Percentiles rank a stretch among this genome's conserved stretches.
Conservation (phyloP, 2,329 filamentous ascomycete genomes). For the Diaporthe velutina region DNA sequence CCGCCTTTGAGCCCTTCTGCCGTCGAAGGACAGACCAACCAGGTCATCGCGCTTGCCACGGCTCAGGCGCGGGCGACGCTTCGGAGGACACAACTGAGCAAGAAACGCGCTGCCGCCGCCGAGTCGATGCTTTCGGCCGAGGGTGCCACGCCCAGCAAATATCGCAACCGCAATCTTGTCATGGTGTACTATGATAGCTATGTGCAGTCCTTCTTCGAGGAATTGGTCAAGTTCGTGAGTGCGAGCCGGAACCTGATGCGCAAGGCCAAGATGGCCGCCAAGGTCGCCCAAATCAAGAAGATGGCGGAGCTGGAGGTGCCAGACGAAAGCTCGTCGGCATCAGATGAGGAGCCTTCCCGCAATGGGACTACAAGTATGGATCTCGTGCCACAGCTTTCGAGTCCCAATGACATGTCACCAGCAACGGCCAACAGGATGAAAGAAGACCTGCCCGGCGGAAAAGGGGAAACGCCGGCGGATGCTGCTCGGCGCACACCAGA, state of each 20-base stretch:
- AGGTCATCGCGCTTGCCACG: constrained; percentile 60
- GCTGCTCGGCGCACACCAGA: constrained; percentile 45
- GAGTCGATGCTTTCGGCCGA: constrained; percentile 66
- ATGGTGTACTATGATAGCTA: constrained; percentile 94
- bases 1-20: constrained; percentile 52
- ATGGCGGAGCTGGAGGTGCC: constrained; percentile 71
- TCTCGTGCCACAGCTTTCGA: constrained; percentile 9
- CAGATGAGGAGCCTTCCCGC: constrained; percentile 33
- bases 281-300: constrained; percentile 75
- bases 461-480: constrained; percentile 39
- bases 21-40: constrained; percentile 56
- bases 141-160: constrained; percentile 61
- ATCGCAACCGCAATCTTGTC: constrained; percentile 80
- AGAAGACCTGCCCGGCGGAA: constrained; percentile 2
- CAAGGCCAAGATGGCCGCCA: constrained; percentile 87
- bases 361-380: constrained; percentile 43
- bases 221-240: constrained; percentile 85
- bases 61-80: constrained; percentile 60
- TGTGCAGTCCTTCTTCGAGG: constrained; percentile 85
- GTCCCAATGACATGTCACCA: not conserved
- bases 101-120: constrained; percentile 42
- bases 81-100: constrained; percentile 61
- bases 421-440: not conserved
- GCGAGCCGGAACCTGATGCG: constrained; percentile 85
- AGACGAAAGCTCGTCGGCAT: constrained; percentile 58